Evolutionary conservation across 2,329 filamentous ascomycete genomes (phyloP).

Genomic region (Aureobasidium sp.): DNA sequence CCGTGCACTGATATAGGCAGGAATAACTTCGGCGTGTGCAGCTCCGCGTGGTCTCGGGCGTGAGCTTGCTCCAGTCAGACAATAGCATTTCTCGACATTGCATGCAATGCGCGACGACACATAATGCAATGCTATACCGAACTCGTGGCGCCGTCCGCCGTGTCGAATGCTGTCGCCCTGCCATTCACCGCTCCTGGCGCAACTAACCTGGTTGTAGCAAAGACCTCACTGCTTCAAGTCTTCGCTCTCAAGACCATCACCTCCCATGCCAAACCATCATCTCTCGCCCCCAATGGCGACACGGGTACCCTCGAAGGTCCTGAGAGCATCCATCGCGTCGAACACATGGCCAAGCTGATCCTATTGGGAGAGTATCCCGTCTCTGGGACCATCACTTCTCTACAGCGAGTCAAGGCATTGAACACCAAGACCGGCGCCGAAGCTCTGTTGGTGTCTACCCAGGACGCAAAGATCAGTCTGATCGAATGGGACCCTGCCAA

Average conservation of each 20-base stretch:
- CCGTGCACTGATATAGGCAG: background rate
- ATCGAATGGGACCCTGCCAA: slow-evolving; percentile 87
- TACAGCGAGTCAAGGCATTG: slow-evolving; percentile 67
- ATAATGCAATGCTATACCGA: slow-evolving; percentile 97
- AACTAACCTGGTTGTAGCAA: slow-evolving; percentile 82
- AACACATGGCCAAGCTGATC: slow-evolving; percentile 63
- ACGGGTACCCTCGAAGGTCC: background rate
- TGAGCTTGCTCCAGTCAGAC: background rate
- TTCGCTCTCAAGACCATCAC: slow-evolving; percentile 65
- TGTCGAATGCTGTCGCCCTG: slow-evolving; percentile 76
- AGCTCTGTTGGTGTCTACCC: slow-evolving; percentile 72
- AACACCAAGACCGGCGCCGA: slow-evolving; percentile 74
- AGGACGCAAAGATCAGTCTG: slow-evolving; percentile 86
- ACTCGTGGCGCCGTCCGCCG: slow-evolving; percentile 85
- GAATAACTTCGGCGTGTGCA: background rate
- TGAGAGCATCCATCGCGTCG: slow-evolving; percentile 11
- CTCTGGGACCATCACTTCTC: slow-evolving; percentile 73
- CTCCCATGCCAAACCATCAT: slow-evolving; percentile 43
- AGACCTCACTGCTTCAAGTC: slow-evolving; percentile 86
- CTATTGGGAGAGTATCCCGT: slow-evolving; percentile 78
- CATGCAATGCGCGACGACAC: slow-evolving; percentile 9
- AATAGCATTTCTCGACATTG: background rate
- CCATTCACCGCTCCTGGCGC: slow-evolving; percentile 68
- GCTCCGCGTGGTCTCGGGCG: background rate
- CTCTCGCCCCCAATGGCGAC: slow-evolving; percentile 8